phyloP scores from a whole-genome alignment of 257 asterid genomes.

The Capsicum pubescens region DNA sequence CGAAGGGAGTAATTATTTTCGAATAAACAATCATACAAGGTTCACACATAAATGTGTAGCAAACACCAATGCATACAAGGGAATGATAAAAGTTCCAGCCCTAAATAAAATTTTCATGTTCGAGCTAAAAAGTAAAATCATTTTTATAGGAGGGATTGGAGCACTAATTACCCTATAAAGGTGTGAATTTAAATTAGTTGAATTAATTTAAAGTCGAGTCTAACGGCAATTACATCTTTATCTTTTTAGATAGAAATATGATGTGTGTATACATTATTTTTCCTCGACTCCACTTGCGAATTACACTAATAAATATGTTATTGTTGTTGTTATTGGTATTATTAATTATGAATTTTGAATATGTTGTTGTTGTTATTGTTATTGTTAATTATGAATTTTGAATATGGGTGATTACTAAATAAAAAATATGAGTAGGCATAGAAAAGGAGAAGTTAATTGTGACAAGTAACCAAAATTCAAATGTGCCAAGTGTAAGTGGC shows the following conservation, averaged over 20 bases:
- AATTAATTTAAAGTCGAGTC: no score
- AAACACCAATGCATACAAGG: background rate
- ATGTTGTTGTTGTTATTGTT: no score
- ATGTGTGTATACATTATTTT: no score
- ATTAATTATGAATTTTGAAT: no score
- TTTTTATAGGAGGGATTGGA: background rate
- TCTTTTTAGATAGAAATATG: no score
- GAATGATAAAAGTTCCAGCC: background rate
- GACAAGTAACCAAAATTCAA: background rate
- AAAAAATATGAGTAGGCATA: background rate
- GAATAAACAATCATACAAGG: background rate
- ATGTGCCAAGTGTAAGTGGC: background rate
- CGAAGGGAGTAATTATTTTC: background rate
- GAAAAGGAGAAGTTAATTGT: background rate
- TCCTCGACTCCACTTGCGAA: no score
- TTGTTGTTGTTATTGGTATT: no score
- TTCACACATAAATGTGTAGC: background rate
- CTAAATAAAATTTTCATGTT: background rate
- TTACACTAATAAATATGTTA: no score
- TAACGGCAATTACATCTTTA: no score
- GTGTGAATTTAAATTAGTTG: background rate
- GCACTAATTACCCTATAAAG: fast-evolving
- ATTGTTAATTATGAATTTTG: no score
- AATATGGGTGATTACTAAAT: no score
- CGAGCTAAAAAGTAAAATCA: background rate